Evolutionary conservation across 1,284 basidiomycete genomes (phyloP).

Genomic region (Tilletia caries): DNA sequence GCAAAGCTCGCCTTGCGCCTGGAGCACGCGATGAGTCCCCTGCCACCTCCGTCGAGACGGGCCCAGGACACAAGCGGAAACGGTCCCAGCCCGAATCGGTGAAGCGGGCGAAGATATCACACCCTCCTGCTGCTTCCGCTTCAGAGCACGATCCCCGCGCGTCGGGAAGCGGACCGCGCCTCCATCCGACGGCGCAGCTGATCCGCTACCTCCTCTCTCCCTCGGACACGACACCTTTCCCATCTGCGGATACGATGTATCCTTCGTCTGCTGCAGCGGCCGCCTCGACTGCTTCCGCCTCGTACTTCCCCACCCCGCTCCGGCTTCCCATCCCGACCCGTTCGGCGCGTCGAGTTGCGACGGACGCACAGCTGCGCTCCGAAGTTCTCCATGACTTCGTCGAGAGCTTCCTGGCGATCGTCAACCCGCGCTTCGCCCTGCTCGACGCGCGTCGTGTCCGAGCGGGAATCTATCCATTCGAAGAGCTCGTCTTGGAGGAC

Average conservation of each 20-base stretch:
- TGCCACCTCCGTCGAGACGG: too few relatives aligned
- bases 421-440: constrained; percentile 37
- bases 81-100: too few relatives aligned
- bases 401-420: constrained; percentile 40
- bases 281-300: not conserved
- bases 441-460: constrained; percentile 25
- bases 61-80: too few relatives aligned
- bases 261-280: not conserved
- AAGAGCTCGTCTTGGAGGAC: not conserved
- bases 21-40: too few relatives aligned
- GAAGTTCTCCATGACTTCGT: constrained; percentile 37
- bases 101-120: too few relatives aligned
- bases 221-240: constrained; percentile 6
- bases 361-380: constrained; percentile 16
- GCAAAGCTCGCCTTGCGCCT: too few relatives aligned
- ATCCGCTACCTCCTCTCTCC: constrained; percentile 7
- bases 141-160: too few relatives aligned
- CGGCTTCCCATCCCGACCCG: constrained; percentile 29
- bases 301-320: constrained; percentile 21
- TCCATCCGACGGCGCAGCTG: constrained; percentile 10
- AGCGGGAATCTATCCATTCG: constrained; percentile 11
- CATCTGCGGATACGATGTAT: not conserved
- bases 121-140: too few relatives aligned
- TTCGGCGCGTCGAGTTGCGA: not conserved
- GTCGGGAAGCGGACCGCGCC: not conserved